Evolutionary conservation across 352 stramenopile genomes (phyloP).

Genomic region (Globisporangium takayamanum): DNA sequence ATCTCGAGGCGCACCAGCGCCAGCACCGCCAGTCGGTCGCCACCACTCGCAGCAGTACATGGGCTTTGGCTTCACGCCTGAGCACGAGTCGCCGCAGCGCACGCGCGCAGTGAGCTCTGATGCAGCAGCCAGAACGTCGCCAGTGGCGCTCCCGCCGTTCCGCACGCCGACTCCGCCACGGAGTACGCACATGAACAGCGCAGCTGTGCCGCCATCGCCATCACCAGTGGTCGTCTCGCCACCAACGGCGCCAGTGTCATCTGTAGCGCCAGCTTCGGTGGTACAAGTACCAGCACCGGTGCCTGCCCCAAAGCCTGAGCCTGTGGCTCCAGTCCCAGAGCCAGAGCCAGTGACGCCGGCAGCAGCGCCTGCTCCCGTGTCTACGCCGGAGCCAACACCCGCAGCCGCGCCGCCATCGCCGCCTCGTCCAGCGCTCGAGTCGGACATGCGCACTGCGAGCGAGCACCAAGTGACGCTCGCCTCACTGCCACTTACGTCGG

Average conservation of each 20-base stretch:
- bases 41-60: conserved; percentile 13
- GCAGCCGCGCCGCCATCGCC: background rate
- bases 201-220: background rate
- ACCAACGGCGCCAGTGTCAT: background rate
- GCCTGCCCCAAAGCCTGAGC: background rate
- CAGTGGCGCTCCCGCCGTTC: background rate
- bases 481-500: background rate
- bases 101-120: conserved; percentile 12
- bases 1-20: conserved; percentile 4
- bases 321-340: background rate
- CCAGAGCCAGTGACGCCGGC: background rate
- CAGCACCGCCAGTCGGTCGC: conserved; percentile 9
- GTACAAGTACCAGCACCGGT: background rate
- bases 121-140: background rate
- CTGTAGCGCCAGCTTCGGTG: background rate
- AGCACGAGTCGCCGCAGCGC: conserved; percentile 6
- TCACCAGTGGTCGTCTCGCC: background rate
- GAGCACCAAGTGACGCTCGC: background rate
- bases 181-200: no score
- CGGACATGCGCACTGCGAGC: background rate
- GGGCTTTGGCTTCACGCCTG: conserved; percentile 8
- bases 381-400: background rate
- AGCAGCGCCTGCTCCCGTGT: background rate
- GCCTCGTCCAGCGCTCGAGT: background rate
- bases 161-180: background rate